Percentiles rank a stretch among this genome's conserved stretches.
These are phyloP conservation scores for Nidula niveotomentosa DNA, from an alignment of 1,284 basidiomycete genomes.

Conservation along the genomic window DNA sequence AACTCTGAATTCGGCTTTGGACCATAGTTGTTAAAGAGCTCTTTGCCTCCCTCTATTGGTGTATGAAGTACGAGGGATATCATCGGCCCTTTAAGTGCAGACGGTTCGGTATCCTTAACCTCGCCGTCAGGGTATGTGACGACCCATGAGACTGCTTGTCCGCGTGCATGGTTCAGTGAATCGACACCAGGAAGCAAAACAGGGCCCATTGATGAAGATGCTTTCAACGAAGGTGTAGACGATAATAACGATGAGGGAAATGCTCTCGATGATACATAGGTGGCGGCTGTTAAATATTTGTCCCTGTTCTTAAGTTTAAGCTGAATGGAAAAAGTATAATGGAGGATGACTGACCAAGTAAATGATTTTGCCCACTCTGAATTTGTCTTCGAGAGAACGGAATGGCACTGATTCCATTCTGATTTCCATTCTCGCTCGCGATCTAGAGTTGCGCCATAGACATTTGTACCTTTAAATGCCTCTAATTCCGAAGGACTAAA, in stretches of 20 bases:
- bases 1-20: slow-evolving; percentile 86
- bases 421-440: slow-evolving; percentile 55
- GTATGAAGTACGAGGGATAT: slow-evolving; percentile 51
- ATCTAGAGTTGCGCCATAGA: slow-evolving; percentile 72
- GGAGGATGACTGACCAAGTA: slow-evolving; percentile 57
- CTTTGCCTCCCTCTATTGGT: slow-evolving; percentile 38
- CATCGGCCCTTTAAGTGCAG: slow-evolving; percentile 12
- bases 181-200: slow-evolving; percentile 87
- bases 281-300: slow-evolving; percentile 66
- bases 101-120: slow-evolving; percentile 1
- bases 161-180: slow-evolving; percentile 78
- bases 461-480: slow-evolving; percentile 72
- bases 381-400: slow-evolving; percentile 35
- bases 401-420: slow-evolving; percentile 58
- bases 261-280: slow-evolving; percentile 82
- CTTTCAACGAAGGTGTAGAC: slow-evolving; percentile 47
- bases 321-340: background rate
- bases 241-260: slow-evolving; percentile 84
- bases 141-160: slow-evolving; percentile 77
- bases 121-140: slow-evolving; percentile 40
- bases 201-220: slow-evolving; percentile 59
- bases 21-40: slow-evolving; percentile 91
- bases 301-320: slow-evolving; percentile 48
- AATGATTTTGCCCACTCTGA: slow-evolving; percentile 48
- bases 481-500: slow-evolving; percentile 65